Percentiles rank a stretch among this genome's conserved stretches.
Evolutionary conservation across 345 rosid species (phyloP).

Genomic region (Brassica cretica): DNA sequence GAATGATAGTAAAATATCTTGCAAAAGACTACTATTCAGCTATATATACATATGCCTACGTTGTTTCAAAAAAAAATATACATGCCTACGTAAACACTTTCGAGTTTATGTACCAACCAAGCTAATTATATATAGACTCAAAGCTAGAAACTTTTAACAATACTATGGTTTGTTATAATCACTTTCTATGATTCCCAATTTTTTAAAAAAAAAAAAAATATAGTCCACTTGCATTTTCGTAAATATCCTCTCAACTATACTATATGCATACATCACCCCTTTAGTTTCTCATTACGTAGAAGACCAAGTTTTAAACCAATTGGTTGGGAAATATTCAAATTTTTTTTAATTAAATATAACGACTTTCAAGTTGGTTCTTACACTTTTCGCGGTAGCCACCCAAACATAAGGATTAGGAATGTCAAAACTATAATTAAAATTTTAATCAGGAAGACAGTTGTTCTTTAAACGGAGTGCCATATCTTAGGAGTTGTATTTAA

Average conservation of each 20-base stretch:
- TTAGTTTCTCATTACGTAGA: neutral
- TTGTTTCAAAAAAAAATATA: neutral
- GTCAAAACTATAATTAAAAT: neutral
- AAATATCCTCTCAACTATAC: neutral
- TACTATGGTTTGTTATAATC: neutral
- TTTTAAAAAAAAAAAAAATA: neutral
- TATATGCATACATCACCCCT: neutral
- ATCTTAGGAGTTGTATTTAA: constrained; percentile 8
- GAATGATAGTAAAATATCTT: neutral
- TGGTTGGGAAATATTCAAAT: constrained; percentile 9
- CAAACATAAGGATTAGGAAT: constrained; percentile 9
- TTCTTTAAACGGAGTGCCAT: constrained; percentile 29
- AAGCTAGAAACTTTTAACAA: neutral
- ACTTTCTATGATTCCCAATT: neutral
- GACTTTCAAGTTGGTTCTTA: constrained; percentile 20
- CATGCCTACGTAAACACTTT: neutral
- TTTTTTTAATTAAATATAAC: neutral
- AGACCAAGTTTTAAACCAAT: constrained; percentile 15
- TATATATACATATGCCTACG: neutral
- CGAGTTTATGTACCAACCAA: neutral
- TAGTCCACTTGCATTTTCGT: constrained; percentile 17
- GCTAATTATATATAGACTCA: neutral
- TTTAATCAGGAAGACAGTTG: neutral
- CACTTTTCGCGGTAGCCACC: constrained; percentile 11
- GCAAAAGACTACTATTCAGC: neutral